Conservation (phyloP, 352 stramenopile genomes). For the Stephanocyclus meneghinianus region DNA sequence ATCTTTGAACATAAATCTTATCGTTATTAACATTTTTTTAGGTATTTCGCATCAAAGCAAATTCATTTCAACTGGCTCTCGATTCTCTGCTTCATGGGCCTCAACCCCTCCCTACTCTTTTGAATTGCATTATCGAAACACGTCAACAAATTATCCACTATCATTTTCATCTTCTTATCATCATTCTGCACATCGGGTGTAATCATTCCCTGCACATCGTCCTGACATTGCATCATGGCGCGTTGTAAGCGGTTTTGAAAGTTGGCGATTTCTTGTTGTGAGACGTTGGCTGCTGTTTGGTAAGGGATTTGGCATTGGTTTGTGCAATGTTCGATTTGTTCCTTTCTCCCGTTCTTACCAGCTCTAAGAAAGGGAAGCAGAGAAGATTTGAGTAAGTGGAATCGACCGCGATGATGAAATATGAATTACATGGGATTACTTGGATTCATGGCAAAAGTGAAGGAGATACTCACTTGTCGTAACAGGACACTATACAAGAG, state of each 20-base stretch:
- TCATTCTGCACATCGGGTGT: conserved; percentile 73
- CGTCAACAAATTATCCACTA: conserved; percentile 66
- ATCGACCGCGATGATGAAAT: not conserved
- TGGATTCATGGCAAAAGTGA: not conserved
- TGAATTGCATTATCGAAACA: conserved; percentile 74
- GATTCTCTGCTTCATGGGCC: conserved; percentile 76
- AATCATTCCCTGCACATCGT: conserved; percentile 76
- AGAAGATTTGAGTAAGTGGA: not conserved
- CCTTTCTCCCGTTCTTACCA: conserved; percentile 61
- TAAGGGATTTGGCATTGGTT: conserved; percentile 73
- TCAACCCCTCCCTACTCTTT: conserved; percentile 67
- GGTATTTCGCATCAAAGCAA: not conserved
- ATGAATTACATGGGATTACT: not conserved
- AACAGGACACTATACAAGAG: conserved; percentile 71
- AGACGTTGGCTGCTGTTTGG: conserved; percentile 57
- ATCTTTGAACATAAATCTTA: too few relatives aligned
- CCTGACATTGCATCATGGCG: conserved; percentile 79
- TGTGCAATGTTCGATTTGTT: conserved; percentile 71
- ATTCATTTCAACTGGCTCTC: conserved; percentile 36
- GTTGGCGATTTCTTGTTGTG: conserved; percentile 78
- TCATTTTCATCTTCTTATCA: conserved; percentile 61
- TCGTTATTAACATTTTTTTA: too few relatives aligned
- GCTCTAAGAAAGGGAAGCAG: conserved; percentile 22
- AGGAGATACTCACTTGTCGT: conserved; percentile 60
- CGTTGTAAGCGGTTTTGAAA: conserved; percentile 80